Conservation (phyloP, 2,329 filamentous ascomycete genomes). For the Fusarium brevicatenulatum region DNA sequence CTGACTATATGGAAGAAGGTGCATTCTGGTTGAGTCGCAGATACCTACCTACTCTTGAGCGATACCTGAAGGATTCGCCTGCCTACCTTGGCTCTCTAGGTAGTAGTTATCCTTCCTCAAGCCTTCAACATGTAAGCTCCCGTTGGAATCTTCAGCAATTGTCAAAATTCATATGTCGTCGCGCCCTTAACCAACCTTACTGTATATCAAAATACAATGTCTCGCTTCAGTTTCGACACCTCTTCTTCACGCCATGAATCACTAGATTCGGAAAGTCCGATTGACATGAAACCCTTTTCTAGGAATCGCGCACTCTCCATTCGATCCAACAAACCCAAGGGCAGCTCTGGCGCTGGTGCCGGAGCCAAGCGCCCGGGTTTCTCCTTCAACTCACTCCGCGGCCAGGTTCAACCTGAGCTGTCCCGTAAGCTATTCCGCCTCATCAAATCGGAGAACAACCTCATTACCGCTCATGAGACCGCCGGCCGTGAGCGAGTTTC, state of each 20-base stretch:
- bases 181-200: not conserved
- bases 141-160: conserved; percentile 3
- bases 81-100: not conserved
- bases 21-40: not conserved
- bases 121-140: conserved; percentile 37
- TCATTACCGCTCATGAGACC: conserved; percentile 84
- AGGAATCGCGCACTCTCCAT: conserved; percentile 81
- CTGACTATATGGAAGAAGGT: conserved; percentile 36
- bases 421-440: conserved; percentile 89
- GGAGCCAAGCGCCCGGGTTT: conserved; percentile 69
- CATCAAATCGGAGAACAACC: conserved; percentile 94
- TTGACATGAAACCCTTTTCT: conserved; percentile 43
- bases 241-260: conserved; percentile 35
- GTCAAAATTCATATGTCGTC: not conserved
- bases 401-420: conserved; percentile 85
- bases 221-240: conserved; percentile 48
- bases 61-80: not conserved
- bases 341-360: conserved; percentile 51
- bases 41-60: not conserved
- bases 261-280: conserved; percentile 32
- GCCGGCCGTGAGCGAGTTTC: conserved; percentile 85
- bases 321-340: conserved; percentile 69
- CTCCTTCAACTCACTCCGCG: conserved; percentile 86
- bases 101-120: not conserved
- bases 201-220: conserved; percentile 40